A percentile compares a stretch with the other conserved stretches of the same genome.
phyloP scores from a whole-genome alignment of 371 early-diverging fungal species.

The Mucor ambiguus region DNA sequence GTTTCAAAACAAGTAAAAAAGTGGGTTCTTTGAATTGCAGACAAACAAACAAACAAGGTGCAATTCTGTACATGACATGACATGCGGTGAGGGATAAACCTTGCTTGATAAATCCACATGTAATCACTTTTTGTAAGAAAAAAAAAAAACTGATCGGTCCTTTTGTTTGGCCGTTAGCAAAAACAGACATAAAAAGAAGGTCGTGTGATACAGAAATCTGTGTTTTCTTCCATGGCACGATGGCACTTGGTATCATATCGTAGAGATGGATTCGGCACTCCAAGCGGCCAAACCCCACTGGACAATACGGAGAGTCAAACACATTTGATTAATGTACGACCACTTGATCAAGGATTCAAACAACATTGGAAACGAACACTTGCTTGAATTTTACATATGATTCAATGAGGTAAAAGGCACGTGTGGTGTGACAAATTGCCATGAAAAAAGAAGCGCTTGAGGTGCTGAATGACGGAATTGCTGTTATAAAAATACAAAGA shows the following conservation, averaged over 20 bases:
- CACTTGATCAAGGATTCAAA: neutral
- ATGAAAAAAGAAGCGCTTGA: neutral
- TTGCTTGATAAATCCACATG: neutral
- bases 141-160: neutral
- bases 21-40: neutral
- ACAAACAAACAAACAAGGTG: neutral
- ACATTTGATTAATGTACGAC: neutral
- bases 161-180: neutral
- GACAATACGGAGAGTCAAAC: neutral
- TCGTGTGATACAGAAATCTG: slow-evolving; percentile 1
- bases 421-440: slow-evolving; percentile 3
- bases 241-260: slow-evolving; percentile 2
- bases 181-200: neutral
- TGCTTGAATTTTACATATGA: neutral
- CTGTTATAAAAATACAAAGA: neutral
- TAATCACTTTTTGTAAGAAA: neutral
- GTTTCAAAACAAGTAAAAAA: neutral
- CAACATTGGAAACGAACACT: neutral
- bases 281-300: slow-evolving; percentile 1
- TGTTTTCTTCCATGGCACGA: neutral
- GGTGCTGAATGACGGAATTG: neutral
- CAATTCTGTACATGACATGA: neutral
- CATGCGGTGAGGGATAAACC: neutral
- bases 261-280: neutral
- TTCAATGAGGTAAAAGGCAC: neutral